A percentile compares a stretch with the other conserved stretches of the same genome.
Evolutionary conservation across 2,329 filamentous ascomycete species (phyloP).

Genomic region (Helicocarpus griseus): DNA sequence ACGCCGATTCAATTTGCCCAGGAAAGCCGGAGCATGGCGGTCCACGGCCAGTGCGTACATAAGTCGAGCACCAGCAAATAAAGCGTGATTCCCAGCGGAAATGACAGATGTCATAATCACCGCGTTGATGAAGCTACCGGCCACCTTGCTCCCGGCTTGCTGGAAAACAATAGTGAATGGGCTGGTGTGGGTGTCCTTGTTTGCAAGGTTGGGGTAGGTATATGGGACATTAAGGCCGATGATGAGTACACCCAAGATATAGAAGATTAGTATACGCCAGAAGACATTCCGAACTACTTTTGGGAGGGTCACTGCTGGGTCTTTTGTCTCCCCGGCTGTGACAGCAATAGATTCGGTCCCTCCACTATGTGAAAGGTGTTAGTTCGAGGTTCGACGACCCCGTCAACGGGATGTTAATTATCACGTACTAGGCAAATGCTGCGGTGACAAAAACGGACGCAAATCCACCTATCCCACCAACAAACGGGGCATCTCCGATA

Average conservation of each 20-base stretch:
- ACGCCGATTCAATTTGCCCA: constrained; percentile 42
- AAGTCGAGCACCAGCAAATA: constrained; percentile 48
- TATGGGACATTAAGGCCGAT: constrained; percentile 54
- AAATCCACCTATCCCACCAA: constrained; percentile 55
- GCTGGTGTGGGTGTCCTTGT: constrained; percentile 38
- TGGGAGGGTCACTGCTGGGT: constrained; percentile 52
- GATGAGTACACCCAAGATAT: constrained; percentile 42
- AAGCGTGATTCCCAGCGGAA: constrained; percentile 49
- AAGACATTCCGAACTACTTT: constrained; percentile 57
- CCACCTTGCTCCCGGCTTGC: constrained; percentile 44
- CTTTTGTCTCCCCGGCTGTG: constrained; percentile 56
- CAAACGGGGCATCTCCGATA: constrained; percentile 52
- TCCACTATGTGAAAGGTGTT: constrained; percentile 26
- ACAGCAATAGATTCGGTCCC: constrained; percentile 58
- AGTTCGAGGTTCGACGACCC: constrained; percentile 7
- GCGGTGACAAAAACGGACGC: constrained; percentile 55
- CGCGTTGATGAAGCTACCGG: constrained; percentile 51
- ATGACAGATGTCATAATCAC: constrained; percentile 51
- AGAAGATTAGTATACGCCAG: constrained; percentile 52
- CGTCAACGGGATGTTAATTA: not conserved
- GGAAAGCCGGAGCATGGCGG: constrained; percentile 47
- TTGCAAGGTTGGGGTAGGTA: constrained; percentile 37
- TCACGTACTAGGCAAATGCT: constrained; percentile 46
- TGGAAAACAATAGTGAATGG: constrained; percentile 55
- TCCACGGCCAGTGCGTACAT: constrained; percentile 49